Conservation (phyloP, 2,329 filamentous ascomycete species). For the Colletotrichum tofieldiae region DNA sequence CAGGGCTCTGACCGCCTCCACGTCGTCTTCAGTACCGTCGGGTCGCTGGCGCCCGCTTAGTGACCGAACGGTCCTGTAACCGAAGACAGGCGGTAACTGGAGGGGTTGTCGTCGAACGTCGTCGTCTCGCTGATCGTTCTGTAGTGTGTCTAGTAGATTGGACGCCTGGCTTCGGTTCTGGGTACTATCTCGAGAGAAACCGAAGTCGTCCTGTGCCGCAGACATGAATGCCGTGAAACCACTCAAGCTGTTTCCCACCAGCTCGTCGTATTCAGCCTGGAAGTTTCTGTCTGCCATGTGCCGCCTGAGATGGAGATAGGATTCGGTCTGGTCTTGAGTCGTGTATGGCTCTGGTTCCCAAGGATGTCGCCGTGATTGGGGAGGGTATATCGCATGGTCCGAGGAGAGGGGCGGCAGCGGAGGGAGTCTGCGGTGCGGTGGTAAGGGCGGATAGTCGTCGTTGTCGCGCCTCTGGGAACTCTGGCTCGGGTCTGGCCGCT, state of each 20-base stretch:
- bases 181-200: conserved; percentile 9
- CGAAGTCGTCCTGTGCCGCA: conserved; percentile 24
- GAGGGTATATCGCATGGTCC: conserved; percentile 23
- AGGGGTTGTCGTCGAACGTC: conserved; percentile 25
- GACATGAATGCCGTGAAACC: conserved; percentile 38
- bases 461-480: conserved; percentile 52
- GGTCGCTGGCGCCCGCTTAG: conserved; percentile 32
- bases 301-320: conserved; percentile 25
- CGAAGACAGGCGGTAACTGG: conserved; percentile 32
- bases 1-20: conserved; percentile 42
- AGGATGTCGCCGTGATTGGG: conserved; percentile 24
- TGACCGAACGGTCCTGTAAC: conserved; percentile 23
- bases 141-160: conserved; percentile 24
- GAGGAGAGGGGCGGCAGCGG: conserved; percentile 47
- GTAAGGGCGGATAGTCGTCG: conserved; percentile 51
- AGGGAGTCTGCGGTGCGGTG: conserved; percentile 50
- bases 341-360: conserved; percentile 31
- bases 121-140: conserved; percentile 38
- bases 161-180: conserved; percentile 16
- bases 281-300: conserved; percentile 42
- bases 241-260: conserved; percentile 38
- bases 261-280: conserved; percentile 43
- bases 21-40: conserved; percentile 38
- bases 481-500: conserved; percentile 39
- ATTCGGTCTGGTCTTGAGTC: conserved; percentile 22